A percentile compares a stretch with the other conserved stretches of the same genome.
Evolutionary conservation across 768 basidiomycete species (phyloP).

Genomic region (Baorangia bicolor): DNA sequence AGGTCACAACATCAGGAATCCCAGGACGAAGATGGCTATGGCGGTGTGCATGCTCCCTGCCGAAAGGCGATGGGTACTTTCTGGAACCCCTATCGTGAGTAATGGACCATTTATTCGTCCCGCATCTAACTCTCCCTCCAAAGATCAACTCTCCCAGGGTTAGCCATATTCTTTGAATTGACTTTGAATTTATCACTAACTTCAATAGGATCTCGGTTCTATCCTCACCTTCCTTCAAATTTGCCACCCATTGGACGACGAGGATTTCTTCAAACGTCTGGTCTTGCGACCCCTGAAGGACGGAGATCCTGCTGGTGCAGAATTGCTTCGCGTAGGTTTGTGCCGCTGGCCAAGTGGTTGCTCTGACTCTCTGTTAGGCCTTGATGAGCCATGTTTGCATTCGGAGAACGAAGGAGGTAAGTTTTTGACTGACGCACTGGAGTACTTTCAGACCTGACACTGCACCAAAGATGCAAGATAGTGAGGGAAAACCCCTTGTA

Average conservation of each 20-base stretch:
- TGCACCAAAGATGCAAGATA: conserved; percentile 73
- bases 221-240: conserved; percentile 80
- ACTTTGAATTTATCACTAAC: background rate
- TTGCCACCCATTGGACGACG: conserved; percentile 82
- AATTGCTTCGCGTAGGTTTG: conserved; percentile 61
- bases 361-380: conserved; percentile 42
- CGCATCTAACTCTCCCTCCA: background rate
- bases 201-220: conserved; percentile 78
- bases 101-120: background rate
- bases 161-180: conserved; percentile 1
- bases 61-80: conserved; percentile 76
- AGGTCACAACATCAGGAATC: conserved; percentile 85
- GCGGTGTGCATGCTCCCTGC: conserved; percentile 63
- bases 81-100: conserved; percentile 88
- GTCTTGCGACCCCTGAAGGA: conserved; percentile 75
- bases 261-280: conserved; percentile 77
- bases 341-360: background rate
- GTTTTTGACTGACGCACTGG: background rate
- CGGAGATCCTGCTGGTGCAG: conserved; percentile 64
- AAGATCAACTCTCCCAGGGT: conserved; percentile 82
- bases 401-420: conserved; percentile 79
- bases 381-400: conserved; percentile 79
- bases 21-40: conserved; percentile 79
- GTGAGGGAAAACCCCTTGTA: conserved; percentile 67
- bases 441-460: conserved; percentile 17